Base-by-base conservation (phyloP, 2,329 filamentous ascomycete species). In the Talaromyces sp. region DNA sequence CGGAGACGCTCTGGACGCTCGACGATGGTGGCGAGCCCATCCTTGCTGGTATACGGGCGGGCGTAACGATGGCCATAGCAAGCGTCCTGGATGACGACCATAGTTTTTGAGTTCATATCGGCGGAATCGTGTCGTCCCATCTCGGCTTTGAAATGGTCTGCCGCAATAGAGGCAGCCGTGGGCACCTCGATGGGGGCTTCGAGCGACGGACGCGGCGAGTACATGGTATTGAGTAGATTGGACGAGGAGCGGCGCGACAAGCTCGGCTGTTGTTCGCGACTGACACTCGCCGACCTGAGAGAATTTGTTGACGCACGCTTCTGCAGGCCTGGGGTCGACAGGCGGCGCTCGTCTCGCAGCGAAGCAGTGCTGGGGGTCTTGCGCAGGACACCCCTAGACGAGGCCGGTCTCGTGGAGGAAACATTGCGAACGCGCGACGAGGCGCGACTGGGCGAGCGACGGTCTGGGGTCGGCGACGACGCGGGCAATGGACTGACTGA, bases 51-150 rank as follows among this genome's bases (percentile, higher is more conserved):
- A 68, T 90, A 88, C 4, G 92, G 92, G 52, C 95, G 85, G 10
- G 93, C 91, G 75, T 88, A 99, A 27, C 92, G 88, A 77, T 99
- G 95, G 28, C 94, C 93, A 73, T 98, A 99, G 76, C 94, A 96
- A 59, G 90, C 88, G 78, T 99, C 95, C 69, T 98, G 92, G 1
- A 99, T 79, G 33, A 99, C 84, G 54, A 98, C 92, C 4, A 96
- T 78, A 0, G 92, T 92, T 63, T 92, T 81, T 3, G 83, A 75
- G 12, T 71, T 65, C 6, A 75, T 64, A 60, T 76, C 70, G 14
- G 68, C 69, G 12, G 73, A 73, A 61, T 88, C 83, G 68, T 91
- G 88, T 6, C 82, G 75, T 16, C 85, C 81, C 34, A 96, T 75
- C 72, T 96, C 91, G 64, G 83, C 85, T 64, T 81, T 80, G 70